A percentile compares a stretch with the other conserved stretches of the same genome.
These are phyloP conservation scores for Toxoplasma gondii DNA, from an alignment of 169 alveolate genomes.

Conservation along the genomic window DNA sequence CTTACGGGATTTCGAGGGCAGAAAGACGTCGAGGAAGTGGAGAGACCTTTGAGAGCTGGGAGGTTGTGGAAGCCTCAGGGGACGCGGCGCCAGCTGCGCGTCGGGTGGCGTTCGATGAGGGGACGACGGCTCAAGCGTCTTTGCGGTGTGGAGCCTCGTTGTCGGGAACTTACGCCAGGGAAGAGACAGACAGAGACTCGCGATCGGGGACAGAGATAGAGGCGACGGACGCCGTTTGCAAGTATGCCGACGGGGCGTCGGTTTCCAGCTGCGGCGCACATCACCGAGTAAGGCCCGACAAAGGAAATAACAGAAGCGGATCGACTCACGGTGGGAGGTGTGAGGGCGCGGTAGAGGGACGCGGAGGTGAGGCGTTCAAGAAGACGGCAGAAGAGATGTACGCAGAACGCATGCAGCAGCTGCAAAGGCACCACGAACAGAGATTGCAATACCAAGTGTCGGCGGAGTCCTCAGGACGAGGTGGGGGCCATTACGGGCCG, in stretches of 20 bases:
- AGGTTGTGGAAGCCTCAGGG: too few relatives aligned
- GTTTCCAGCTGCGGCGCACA: neutral
- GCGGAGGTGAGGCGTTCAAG: neutral
- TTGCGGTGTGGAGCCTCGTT: too few relatives aligned
- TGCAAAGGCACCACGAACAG: neutral
- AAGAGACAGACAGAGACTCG: too few relatives aligned
- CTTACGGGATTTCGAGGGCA: too few relatives aligned
- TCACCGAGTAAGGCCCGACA: neutral
- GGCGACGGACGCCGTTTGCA: neutral
- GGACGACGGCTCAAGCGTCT: too few relatives aligned
- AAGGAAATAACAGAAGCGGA: neutral
- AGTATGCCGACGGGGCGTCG: neutral
- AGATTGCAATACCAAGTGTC: neutral
- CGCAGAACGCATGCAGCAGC: neutral
- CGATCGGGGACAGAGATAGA: neutral
- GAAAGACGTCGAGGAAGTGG: too few relatives aligned
- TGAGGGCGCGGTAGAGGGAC: neutral
- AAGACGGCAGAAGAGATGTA: neutral
- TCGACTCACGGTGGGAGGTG: neutral
- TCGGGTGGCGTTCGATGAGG: too few relatives aligned
- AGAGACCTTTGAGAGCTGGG: too few relatives aligned
- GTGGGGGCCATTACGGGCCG: neutral
- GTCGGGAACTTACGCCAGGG: too few relatives aligned
- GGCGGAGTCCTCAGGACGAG: neutral
- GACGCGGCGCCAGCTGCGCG: too few relatives aligned